Evolutionary conservation across 768 basidiomycete genomes (phyloP).

Genomic region (Hericium rajendrae): DNA sequence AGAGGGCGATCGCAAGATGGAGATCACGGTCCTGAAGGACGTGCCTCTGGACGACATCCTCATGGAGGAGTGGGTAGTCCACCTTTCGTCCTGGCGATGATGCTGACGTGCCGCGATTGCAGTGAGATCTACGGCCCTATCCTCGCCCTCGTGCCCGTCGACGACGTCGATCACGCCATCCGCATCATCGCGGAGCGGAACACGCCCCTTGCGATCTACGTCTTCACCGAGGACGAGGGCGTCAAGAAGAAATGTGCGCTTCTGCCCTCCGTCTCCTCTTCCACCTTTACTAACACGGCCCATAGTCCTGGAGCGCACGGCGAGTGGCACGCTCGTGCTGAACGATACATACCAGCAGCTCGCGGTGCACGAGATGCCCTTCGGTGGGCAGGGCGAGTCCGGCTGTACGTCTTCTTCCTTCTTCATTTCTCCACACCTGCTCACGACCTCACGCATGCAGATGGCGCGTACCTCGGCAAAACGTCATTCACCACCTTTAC

Average conservation of each 20-base stretch:
- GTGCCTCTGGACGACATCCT: constrained; percentile 22
- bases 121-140: constrained; percentile 30
- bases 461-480: constrained; percentile 18
- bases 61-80: constrained; percentile 21
- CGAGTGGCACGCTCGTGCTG: constrained; percentile 18
- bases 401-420: constrained; percentile 15
- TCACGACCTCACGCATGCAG: constrained; percentile 4
- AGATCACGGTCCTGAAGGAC: constrained; percentile 22
- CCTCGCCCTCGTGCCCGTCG: constrained; percentile 23
- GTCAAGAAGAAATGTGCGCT: constrained; percentile 4
- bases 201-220: constrained; percentile 1
- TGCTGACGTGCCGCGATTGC: neutral
- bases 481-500: constrained; percentile 31
- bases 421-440: neutral
- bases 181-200: constrained; percentile 10
- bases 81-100: neutral
- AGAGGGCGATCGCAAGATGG: constrained; percentile 16
- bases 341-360: constrained; percentile 22
- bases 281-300: neutral
- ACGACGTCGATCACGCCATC: constrained; percentile 18
- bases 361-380: constrained; percentile 14
- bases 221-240: constrained; percentile 4
- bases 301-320: constrained; percentile 19
- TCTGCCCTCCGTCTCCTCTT: neutral
- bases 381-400: constrained; percentile 19